Evolutionary conservation across 2,329 filamentous ascomycete species (phyloP).

Genomic region (Escovopsis sp.): DNA sequence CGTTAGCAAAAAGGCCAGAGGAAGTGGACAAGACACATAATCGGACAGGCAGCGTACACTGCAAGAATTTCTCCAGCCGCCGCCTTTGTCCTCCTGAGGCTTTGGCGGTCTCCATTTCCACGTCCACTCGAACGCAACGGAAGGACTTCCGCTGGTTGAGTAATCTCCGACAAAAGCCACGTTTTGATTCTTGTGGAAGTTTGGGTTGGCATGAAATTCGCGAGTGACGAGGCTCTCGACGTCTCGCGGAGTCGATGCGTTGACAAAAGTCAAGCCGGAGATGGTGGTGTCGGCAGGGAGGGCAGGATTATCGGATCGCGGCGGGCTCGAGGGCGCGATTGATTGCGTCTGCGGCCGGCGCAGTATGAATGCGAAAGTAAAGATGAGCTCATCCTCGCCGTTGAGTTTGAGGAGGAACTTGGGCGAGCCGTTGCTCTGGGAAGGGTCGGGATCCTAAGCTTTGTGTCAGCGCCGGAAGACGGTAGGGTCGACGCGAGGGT

Average conservation of each 20-base stretch:
- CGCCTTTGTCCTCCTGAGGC: slow-evolving; percentile 60
- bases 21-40: slow-evolving; percentile 6
- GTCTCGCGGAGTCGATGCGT: slow-evolving; percentile 71
- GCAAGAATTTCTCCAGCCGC: slow-evolving; percentile 91
- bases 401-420: slow-evolving; percentile 72
- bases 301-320: slow-evolving; percentile 33
- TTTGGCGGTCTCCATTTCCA: slow-evolving; percentile 97
- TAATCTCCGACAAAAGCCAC: slow-evolving; percentile 92
- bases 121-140: slow-evolving; percentile 82
- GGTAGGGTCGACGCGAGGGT: not conserved
- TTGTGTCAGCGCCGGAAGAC: slow-evolving; percentile 4
- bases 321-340: slow-evolving; percentile 22
- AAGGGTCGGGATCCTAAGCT: slow-evolving; percentile 59
- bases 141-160: slow-evolving; percentile 64
- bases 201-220: slow-evolving; percentile 94
- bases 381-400: slow-evolving; percentile 84
- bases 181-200: slow-evolving; percentile 92
- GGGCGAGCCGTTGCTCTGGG: slow-evolving; percentile 34
- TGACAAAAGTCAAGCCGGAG: slow-evolving; percentile 81
- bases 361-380: slow-evolving; percentile 84
- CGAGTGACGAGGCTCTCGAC: slow-evolving; percentile 86
- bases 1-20: slow-evolving; percentile 10
- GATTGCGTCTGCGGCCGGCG: slow-evolving; percentile 27
- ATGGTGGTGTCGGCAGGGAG: slow-evolving; percentile 55
- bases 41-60: slow-evolving; percentile 39